Conservation (phyloP, 371 early-diverging fungal genomes). For the Apophysomyces sp. region DNA sequence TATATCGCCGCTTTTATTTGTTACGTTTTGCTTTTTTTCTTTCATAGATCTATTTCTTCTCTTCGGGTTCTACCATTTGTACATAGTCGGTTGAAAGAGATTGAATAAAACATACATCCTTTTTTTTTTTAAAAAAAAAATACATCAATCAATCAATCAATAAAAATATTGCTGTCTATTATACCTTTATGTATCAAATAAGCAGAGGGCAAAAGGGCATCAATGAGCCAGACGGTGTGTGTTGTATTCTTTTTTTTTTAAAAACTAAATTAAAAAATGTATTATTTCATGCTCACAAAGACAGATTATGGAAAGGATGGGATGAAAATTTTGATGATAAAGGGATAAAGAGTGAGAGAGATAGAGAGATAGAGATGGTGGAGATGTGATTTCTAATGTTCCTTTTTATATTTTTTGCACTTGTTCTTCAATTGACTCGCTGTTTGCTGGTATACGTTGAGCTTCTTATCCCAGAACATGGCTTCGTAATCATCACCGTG, state of each 20-base stretch:
- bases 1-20: not conserved
- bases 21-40: not conserved
- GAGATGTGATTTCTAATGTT: not conserved
- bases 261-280: no score
- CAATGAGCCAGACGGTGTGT: no score
- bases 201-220: no score
- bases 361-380: no score
- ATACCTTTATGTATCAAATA: no score
- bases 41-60: constrained; percentile 1
- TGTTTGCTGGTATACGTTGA: constrained; percentile 84
- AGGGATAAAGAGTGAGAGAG: not conserved
- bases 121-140: no score
- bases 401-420: constrained; percentile 28
- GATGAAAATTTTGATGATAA: no score
- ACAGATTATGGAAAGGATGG: not conserved
- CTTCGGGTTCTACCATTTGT: not conserved
- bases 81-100: constrained; percentile 3
- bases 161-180: no score
- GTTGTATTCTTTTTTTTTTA: no score
- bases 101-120: not conserved
- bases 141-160: no score
- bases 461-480: constrained; percentile 86
- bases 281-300: not conserved
- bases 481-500: constrained; percentile 82
- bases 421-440: constrained; percentile 76